Percentiles rank a stretch among this genome's conserved stretches.
Conservation (phyloP, 176 grass and related monocot species). For the Thalia dealbata region DNA sequence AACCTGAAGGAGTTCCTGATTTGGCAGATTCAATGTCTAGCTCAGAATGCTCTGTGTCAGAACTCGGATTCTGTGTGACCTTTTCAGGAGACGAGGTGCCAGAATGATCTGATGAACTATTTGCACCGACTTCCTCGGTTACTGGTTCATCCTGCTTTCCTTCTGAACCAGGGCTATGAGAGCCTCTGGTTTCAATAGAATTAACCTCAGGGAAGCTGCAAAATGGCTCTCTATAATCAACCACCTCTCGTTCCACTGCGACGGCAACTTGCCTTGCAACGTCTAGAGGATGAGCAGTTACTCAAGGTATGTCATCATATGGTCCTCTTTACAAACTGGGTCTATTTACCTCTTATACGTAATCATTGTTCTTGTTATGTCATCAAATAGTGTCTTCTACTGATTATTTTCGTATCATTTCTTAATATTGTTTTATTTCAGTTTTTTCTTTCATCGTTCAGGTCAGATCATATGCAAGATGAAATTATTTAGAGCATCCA, state of each 20-base stretch:
- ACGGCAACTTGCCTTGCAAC: slow-evolving; percentile 54
- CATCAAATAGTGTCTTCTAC: too few relatives aligned
- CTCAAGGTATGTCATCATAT: too few relatives aligned
- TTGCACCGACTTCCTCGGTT: slow-evolving; percentile 23
- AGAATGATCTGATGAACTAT: slow-evolving; percentile 35
- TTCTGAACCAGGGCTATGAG: slow-evolving; percentile 26
- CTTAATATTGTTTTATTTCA: too few relatives aligned
- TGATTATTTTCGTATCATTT: too few relatives aligned
- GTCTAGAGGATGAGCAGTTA: too few relatives aligned
- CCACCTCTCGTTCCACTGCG: slow-evolving; percentile 56
- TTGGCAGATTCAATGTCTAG: not conserved
- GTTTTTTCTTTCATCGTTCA: too few relatives aligned
- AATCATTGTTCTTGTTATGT: too few relatives aligned
- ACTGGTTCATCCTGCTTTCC: slow-evolving; percentile 18
- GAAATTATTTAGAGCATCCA: too few relatives aligned
- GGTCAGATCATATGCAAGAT: too few relatives aligned
- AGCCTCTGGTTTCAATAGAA: slow-evolving; percentile 21
- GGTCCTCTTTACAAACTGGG: too few relatives aligned
- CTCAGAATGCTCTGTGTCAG: slow-evolving; percentile 30
- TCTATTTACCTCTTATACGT: too few relatives aligned
- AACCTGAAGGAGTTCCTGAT: not conserved
- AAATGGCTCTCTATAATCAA: slow-evolving; percentile 63
- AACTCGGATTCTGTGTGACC: slow-evolving; percentile 45
- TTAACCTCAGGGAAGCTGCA: slow-evolving; percentile 56
- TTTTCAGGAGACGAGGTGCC: slow-evolving; percentile 42